These are phyloP conservation scores for Escovopsis weberi DNA, from an alignment of 2,329 filamentous ascomycete species.

Conservation along the genomic window DNA sequence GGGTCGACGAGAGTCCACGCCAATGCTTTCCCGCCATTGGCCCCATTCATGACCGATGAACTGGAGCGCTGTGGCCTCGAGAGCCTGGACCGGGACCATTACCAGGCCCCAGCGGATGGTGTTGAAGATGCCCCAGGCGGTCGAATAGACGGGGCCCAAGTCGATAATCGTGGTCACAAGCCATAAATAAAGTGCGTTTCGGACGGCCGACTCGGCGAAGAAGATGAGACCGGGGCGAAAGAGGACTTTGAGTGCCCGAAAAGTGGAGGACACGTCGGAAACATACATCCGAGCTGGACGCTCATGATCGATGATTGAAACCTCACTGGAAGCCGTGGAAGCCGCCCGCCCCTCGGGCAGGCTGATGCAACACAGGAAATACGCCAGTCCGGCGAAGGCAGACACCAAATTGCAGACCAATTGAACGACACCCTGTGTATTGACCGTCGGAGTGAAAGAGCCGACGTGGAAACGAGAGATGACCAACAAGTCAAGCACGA, in stretches of 20 bases:
- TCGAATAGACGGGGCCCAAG: constrained; percentile 50
- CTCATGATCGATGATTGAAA: background rate
- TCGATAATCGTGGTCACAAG: constrained; percentile 49
- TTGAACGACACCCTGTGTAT: constrained; percentile 49
- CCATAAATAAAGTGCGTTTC: constrained; percentile 60
- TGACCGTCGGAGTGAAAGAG: constrained; percentile 38
- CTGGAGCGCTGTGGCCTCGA: constrained; percentile 49
- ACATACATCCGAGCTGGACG: background rate
- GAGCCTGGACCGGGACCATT: constrained; percentile 56
- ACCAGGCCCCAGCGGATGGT: constrained; percentile 61
- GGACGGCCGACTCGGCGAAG: constrained; percentile 48
- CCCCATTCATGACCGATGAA: constrained; percentile 59
- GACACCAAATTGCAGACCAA: constrained; percentile 45
- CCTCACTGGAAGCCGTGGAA: too few species aligned
- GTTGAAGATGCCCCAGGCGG: constrained; percentile 60
- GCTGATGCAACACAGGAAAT: constrained; percentile 38
- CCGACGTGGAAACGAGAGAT: constrained; percentile 52
- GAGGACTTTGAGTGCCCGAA: constrained; percentile 34
- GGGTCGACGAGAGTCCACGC: constrained; percentile 9
- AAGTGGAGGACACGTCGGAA: constrained; percentile 17
- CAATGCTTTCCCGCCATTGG: constrained; percentile 21
- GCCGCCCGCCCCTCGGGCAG: constrained; percentile 6
- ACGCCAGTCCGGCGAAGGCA: constrained; percentile 39
- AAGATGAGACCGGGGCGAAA: constrained; percentile 42
- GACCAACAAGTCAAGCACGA: constrained; percentile 49